phyloP scores from a whole-genome alignment of 202 grass and related monocot genomes.

The Panicum virgatum region DNA sequence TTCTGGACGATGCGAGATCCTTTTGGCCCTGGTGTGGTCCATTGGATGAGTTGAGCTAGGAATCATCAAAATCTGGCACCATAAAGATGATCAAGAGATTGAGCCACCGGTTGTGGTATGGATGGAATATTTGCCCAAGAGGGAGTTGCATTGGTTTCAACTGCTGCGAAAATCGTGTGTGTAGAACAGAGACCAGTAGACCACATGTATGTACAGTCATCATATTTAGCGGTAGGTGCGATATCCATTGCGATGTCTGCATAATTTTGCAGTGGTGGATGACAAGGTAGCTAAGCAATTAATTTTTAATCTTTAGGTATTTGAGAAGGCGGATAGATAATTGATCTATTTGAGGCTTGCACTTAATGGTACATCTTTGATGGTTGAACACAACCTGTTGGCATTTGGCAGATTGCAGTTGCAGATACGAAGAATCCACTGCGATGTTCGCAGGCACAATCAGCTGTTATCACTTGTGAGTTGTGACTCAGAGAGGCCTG shows the following conservation, averaged over 20 bases:
- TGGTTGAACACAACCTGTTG: no score
- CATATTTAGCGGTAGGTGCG: background rate
- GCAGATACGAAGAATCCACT: background rate
- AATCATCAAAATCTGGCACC: background rate
- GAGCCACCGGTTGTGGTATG: background rate
- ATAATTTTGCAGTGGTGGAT: background rate
- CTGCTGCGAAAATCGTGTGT: background rate
- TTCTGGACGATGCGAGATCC: background rate
- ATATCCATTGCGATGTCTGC: background rate
- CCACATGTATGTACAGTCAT: constrained; percentile 3
- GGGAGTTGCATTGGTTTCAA: background rate
- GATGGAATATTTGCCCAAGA: background rate
- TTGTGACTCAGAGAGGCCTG: no score
- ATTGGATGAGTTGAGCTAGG: constrained; percentile 2
- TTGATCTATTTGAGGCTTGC: background rate
- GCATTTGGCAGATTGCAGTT: background rate
- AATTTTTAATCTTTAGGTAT: background rate
- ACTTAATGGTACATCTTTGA: no score
- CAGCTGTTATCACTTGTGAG: background rate
- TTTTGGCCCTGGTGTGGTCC: background rate
- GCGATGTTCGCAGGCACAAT: background rate
- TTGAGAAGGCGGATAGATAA: background rate
- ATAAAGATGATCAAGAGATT: background rate
- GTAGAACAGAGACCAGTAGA: background rate
- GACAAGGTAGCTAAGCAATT: background rate